These are phyloP conservation scores for Aspergillus ibericus DNA, from an alignment of 2,329 filamentous ascomycete genomes.

Conservation along the genomic window DNA sequence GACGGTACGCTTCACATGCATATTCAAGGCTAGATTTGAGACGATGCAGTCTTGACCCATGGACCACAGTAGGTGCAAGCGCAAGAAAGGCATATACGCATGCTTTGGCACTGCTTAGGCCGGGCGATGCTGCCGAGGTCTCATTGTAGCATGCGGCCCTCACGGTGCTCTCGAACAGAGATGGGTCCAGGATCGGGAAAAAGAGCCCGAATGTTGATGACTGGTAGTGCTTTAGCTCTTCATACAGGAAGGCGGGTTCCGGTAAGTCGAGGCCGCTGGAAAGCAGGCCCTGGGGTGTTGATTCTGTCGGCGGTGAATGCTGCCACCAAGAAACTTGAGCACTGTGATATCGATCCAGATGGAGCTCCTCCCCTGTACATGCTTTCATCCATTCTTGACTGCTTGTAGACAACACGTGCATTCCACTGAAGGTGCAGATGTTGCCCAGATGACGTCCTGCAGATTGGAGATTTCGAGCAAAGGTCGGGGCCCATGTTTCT, in stretches of 20 bases:
- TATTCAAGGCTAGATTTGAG: background rate
- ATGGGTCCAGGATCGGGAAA: slow-evolving; percentile 6
- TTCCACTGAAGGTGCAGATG: slow-evolving; percentile 12
- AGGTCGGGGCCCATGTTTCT: background rate
- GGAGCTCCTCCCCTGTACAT: slow-evolving; percentile 5
- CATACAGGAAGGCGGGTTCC: background rate
- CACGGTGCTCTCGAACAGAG: slow-evolving; percentile 10
- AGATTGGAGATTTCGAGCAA: background rate
- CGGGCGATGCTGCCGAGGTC: background rate
- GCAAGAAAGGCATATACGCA: slow-evolving; percentile 15
- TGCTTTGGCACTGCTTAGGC: background rate
- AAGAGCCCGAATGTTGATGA: background rate
- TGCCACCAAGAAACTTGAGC: background rate
- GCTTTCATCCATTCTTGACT: slow-evolving; percentile 11
- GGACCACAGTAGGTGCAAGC: background rate
- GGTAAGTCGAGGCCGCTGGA: background rate
- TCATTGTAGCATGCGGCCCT: slow-evolving; percentile 8
- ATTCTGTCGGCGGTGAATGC: background rate
- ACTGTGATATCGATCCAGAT: slow-evolving; percentile 3
- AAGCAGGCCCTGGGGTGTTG: too few relatives aligned
- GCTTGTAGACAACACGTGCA: slow-evolving; percentile 10
- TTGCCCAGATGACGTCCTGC: slow-evolving; percentile 5
- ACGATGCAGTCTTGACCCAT: background rate
- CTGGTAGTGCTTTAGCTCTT: background rate
- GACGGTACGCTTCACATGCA: background rate